Conservation (phyloP, 495 filamentous ascomycete species). For the Annulohypoxylon moriforme region DNA sequence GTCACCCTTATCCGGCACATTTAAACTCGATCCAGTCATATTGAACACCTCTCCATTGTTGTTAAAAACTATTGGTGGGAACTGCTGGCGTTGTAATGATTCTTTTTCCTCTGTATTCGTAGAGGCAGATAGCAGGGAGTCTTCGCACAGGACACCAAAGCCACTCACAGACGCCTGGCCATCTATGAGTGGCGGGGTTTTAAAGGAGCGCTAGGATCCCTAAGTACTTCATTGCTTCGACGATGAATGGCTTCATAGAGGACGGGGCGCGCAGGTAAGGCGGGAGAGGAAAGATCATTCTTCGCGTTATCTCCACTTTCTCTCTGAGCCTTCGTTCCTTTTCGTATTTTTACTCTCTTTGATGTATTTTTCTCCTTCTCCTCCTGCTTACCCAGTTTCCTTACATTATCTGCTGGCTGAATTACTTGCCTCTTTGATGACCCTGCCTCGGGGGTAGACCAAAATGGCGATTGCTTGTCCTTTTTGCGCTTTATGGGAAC, state of each 20-base stretch:
- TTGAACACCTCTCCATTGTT: background rate
- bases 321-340: background rate
- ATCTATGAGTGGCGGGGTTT: conserved; percentile 50
- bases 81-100: background rate
- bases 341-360: background rate
- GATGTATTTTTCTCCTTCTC: background rate
- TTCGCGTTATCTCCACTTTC: background rate
- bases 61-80: background rate
- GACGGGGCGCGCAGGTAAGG: background rate
- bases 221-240: background rate
- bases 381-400: background rate
- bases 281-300: background rate
- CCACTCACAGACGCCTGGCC: conserved; percentile 54
- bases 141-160: conserved; percentile 42
- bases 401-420: background rate
- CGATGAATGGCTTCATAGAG: background rate
- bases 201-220: conserved; percentile 18
- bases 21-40: background rate
- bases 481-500: conserved; percentile 13
- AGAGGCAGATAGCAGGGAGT: background rate
- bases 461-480: conserved; percentile 31
- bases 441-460: background rate
- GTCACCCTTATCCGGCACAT: background rate
- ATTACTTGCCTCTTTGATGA: background rate
- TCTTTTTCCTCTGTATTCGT: conserved; percentile 10